Percentiles rank a stretch among this genome's conserved stretches.
These are phyloP conservation scores for Brettanomyces anomalus DNA, from an alignment of 805 yeast species.

Conservation along the genomic window DNA sequence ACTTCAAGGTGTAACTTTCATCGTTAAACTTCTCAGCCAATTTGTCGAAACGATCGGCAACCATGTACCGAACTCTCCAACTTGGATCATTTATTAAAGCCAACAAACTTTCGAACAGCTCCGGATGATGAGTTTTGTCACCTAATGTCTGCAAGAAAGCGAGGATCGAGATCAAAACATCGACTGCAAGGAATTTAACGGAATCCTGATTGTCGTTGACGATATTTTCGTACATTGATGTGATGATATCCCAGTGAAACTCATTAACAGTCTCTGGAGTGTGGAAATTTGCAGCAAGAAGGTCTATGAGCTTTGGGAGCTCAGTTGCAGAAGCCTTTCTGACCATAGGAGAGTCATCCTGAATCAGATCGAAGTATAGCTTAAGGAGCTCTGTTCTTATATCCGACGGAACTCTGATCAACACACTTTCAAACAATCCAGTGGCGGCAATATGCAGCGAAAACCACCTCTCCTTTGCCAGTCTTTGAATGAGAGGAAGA, in stretches of 20 bases:
- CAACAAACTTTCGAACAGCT: slow-evolving; percentile 55
- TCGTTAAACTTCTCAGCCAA: slow-evolving; percentile 59
- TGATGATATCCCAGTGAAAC: slow-evolving; percentile 67
- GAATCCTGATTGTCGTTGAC: slow-evolving; percentile 89
- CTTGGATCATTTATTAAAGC: slow-evolving; percentile 78
- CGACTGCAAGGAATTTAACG: slow-evolving; percentile 83
- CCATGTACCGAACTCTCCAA: slow-evolving; percentile 98
- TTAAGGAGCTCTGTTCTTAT: slow-evolving; percentile 55
- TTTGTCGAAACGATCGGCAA: slow-evolving; percentile 84
- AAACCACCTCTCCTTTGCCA: slow-evolving; percentile 91
- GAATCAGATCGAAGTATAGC: slow-evolving; percentile 59
- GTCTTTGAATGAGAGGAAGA: slow-evolving; percentile 66
- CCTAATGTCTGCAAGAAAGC: slow-evolving; percentile 48
- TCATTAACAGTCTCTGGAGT: slow-evolving; percentile 38
- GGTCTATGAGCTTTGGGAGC: slow-evolving; percentile 65
- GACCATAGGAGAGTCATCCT: slow-evolving; percentile 97
- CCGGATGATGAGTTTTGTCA: slow-evolving; percentile 46
- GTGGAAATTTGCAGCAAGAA: slow-evolving; percentile 29
- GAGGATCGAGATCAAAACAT: slow-evolving; percentile 76
- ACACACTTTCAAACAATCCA: slow-evolving; percentile 70
- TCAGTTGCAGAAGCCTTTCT: slow-evolving; percentile 87
- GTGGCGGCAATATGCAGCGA: slow-evolving; percentile 86
- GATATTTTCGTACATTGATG: slow-evolving; percentile 73
- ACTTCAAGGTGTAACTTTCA: slow-evolving; percentile 46
- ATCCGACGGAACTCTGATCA: slow-evolving; percentile 46